Base-by-base conservation (phyloP, 805 yeast genomes). In the Tetrapisispora fleetii region DNA sequence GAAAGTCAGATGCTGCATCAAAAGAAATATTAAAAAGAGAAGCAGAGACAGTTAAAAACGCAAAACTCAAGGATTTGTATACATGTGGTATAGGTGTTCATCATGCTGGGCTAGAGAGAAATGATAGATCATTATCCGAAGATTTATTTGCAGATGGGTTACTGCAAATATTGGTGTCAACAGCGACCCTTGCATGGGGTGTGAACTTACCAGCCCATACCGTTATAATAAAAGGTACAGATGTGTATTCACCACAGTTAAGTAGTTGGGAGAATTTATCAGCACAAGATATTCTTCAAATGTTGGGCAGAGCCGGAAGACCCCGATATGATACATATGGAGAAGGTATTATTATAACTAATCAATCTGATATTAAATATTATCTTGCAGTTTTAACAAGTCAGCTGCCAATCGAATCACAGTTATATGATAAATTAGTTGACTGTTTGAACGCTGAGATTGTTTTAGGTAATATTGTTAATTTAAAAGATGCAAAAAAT, bases 221-320 rank as follows among this genome's bases (percentile, higher is more conserved):
- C 0, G 97, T 89, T 30, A 81, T 89, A 27, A 85, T 89, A 52
- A 87, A 87, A 59, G 98, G 98, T 0, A 91, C 99, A 0, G 95
- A 87, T 58, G 81, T 89, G 0, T 93, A 95, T 58, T 84, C 93
- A 5, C 97, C 99, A 0, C 93, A 85, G 53, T 78, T 77, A 52
- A 95, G 97, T 48, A 68, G 77, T 7, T 91, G 98, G 97, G 80
- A 80, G 2, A 93, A 86, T 59, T 69, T 91, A n/a, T 83, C 95
- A 0, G 95, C 97, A 0, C 99, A 91, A 58, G 98, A 93, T 67
- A 83, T 91, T 37, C 65, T 91, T 10, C 99, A 91, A 67, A 91
- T 91, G 98, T 72, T 91, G n/a, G 98, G 98, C 36, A 79, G 98
- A 70, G 98, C 98, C 18, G 98, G 98, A 56, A 77, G 99, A 66